phyloP scores from a whole-genome alignment of 495 filamentous ascomycete genomes.

The Xylaria sp. region DNA sequence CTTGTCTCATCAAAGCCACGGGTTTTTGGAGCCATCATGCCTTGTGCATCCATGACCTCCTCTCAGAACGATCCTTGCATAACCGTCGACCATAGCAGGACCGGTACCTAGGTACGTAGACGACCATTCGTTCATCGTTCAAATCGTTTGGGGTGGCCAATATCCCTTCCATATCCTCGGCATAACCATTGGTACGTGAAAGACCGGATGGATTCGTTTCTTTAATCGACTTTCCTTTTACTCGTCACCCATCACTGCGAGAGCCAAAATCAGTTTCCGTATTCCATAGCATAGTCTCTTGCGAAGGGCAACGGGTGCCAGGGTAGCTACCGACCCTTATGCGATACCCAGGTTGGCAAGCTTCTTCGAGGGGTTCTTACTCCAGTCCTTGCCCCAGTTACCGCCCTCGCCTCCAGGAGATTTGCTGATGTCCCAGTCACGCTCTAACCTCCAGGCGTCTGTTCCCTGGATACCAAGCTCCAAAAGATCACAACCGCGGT shows the following conservation, averaged over 20 bases:
- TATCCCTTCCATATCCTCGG: background rate
- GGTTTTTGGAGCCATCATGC: background rate
- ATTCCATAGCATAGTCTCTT: constrained; percentile 3
- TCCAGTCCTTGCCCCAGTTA: constrained; percentile 40
- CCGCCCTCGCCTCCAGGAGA: constrained; percentile 33
- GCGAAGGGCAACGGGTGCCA: constrained; percentile 6
- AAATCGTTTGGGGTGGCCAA: constrained; percentile 5
- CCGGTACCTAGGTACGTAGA: constrained; percentile 9
- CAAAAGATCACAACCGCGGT: constrained; percentile 40
- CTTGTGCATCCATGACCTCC: constrained; percentile 8
- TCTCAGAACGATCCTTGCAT: background rate
- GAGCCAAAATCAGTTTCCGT: constrained; percentile 20
- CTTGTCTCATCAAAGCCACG: constrained; percentile 8
- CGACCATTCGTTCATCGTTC: constrained; percentile 23
- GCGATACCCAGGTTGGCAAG: constrained; percentile 22
- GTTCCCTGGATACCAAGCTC: constrained; percentile 38
- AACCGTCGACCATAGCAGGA: constrained; percentile 11
- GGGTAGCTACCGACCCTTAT: constrained; percentile 18
- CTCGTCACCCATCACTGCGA: constrained; percentile 19
- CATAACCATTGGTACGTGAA: constrained; percentile 10
- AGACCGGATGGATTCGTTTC: constrained; percentile 17
- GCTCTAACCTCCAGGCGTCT: constrained; percentile 47
- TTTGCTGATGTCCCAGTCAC: constrained; percentile 44
- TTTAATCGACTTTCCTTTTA: constrained; percentile 6
- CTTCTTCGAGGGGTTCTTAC: constrained; percentile 22